Conservation (phyloP, 345 rosid genomes). For the Salix arbutifolia region DNA sequence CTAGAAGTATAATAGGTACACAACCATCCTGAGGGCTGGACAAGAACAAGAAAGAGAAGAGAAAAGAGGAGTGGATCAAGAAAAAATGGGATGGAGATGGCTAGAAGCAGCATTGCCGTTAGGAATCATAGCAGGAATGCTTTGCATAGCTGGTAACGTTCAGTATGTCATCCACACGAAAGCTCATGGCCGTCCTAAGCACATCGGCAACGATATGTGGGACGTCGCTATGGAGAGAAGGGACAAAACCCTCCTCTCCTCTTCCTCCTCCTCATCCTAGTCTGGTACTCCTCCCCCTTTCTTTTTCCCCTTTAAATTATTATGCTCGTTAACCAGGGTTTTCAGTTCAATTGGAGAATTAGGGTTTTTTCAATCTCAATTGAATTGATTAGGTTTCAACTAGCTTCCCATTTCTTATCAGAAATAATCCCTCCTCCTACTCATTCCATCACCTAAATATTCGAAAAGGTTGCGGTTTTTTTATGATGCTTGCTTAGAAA, state of each 20-base stretch:
- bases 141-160: constrained; percentile 72
- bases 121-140: constrained; percentile 94
- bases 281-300: constrained; percentile 7
- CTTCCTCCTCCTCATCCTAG: constrained; percentile 29
- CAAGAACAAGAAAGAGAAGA: background rate
- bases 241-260: constrained; percentile 77
- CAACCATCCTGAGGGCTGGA: background rate
- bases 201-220: constrained; percentile 88
- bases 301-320: background rate
- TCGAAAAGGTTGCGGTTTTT: too few relatives aligned
- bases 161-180: constrained; percentile 90
- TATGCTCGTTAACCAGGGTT: background rate
- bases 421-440: too few relatives aligned
- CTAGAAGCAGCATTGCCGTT: constrained; percentile 83
- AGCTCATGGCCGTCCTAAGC: constrained; percentile 96
- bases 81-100: constrained; percentile 61
- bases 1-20: too few relatives aligned
- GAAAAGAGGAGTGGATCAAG: background rate
- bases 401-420: too few relatives aligned
- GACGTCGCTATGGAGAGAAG: constrained; percentile 94
- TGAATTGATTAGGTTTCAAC: too few relatives aligned
- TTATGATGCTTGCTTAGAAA: too few relatives aligned
- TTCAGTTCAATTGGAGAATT: too few relatives aligned
- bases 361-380: background rate
- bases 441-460: too few relatives aligned